A percentile compares a stretch with the other conserved stretches of the same genome.
phyloP scores from a whole-genome alignment of 306 rosid species.

The Crotalaria pallida region DNA sequence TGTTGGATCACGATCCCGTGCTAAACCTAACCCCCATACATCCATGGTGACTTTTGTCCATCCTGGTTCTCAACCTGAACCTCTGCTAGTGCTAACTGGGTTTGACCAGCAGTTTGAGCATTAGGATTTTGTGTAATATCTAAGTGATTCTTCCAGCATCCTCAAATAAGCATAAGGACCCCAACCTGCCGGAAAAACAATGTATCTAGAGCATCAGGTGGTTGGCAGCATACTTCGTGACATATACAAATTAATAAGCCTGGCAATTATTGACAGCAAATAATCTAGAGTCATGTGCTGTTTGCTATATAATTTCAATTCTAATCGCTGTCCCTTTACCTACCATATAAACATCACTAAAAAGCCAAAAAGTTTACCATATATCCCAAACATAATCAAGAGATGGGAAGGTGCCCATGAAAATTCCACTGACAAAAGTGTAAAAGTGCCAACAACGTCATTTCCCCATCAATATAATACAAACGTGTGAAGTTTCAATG shows the following conservation, averaged over 20 bases:
- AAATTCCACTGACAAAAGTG: too few relatives aligned
- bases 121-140: conserved; percentile 19
- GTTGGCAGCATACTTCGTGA: neutral
- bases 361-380: too few relatives aligned
- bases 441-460: too few relatives aligned
- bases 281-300: neutral
- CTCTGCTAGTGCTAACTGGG: conserved; percentile 20
- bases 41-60: conserved; percentile 37
- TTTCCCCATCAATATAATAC: neutral
- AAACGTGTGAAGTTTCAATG: too few relatives aligned
- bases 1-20: conserved; percentile 27
- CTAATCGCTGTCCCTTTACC: neutral
- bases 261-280: neutral
- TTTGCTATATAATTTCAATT: neutral
- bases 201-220: conserved; percentile 6
- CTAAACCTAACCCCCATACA: conserved; percentile 44
- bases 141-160: conserved; percentile 46
- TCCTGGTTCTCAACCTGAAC: conserved; percentile 30
- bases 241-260: neutral
- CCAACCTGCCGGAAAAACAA: conserved; percentile 57
- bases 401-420: too few relatives aligned
- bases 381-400: too few relatives aligned
- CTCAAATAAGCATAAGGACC: conserved; percentile 82
- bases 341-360: too few relatives aligned
- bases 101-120: conserved; percentile 20